Evolutionary conservation across 2,329 filamentous ascomycete species (phyloP).

Genomic region (Fusarium sp.): DNA sequence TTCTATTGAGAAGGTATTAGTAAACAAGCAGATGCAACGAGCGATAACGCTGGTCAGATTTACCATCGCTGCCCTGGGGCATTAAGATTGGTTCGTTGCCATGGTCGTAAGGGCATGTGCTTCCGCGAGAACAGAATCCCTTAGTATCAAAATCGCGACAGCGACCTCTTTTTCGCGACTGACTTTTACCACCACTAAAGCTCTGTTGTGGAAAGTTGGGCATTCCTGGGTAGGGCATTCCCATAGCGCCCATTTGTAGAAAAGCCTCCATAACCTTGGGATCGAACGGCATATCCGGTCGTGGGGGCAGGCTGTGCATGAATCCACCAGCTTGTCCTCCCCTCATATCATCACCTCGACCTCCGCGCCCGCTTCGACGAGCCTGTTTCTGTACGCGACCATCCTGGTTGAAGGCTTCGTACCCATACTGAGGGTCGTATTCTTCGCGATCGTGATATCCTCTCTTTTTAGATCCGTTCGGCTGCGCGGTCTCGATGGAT

Average conservation of each 20-base stretch:
- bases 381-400: constrained; percentile 69
- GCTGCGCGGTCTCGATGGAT: constrained; percentile 14
- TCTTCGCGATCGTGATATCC: constrained; percentile 51
- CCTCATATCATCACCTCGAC: constrained; percentile 42
- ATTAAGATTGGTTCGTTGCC: constrained; percentile 63
- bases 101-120: constrained; percentile 77
- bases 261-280: constrained; percentile 71
- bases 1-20: constrained; percentile 44
- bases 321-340: constrained; percentile 32
- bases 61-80: constrained; percentile 49
- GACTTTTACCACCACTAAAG: constrained; percentile 37
- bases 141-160: constrained; percentile 80
- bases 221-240: constrained; percentile 56
- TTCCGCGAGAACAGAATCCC: constrained; percentile 77
- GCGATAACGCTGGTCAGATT: constrained; percentile 1
- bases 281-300: constrained; percentile 61
- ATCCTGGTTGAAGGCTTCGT: constrained; percentile 44
- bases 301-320: constrained; percentile 34
- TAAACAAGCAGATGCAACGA: not conserved
- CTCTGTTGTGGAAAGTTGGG: constrained; percentile 54
- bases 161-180: constrained; percentile 58
- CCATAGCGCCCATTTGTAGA: constrained; percentile 70
- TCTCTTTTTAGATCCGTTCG: constrained; percentile 51
- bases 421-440: constrained; percentile 31
- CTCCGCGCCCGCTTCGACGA: constrained; percentile 62